These are phyloP conservation scores for Monosporascus ibericus DNA, from an alignment of 2,329 filamentous ascomycete genomes.

Conservation along the genomic window DNA sequence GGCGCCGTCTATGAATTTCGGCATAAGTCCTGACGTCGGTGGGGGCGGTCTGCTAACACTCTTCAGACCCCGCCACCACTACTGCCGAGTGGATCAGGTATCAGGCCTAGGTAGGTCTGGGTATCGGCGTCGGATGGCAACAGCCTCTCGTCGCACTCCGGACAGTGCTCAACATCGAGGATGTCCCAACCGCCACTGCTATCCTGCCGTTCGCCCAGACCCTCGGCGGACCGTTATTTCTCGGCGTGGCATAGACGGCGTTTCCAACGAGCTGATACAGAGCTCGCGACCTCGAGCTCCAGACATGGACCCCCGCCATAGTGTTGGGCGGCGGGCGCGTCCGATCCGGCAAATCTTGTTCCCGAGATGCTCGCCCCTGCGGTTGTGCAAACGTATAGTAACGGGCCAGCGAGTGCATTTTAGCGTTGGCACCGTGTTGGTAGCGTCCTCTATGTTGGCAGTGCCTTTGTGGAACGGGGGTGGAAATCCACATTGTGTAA, in stretches of 20 bases:
- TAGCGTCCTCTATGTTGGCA: too few relatives aligned
- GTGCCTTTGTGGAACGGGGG: too few relatives aligned
- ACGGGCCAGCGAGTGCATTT: too few relatives aligned
- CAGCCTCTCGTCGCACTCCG: slow-evolving; percentile 43
- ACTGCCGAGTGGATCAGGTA: too few relatives aligned
- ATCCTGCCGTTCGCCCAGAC: slow-evolving; percentile 54
- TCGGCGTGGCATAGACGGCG: slow-evolving; percentile 50
- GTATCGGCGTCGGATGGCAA: slow-evolving; percentile 37
- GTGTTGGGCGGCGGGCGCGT: too few relatives aligned
- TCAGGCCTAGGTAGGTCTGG: slow-evolving; percentile 13
- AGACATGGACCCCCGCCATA: too few relatives aligned
- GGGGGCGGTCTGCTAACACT: slow-evolving; percentile 16
- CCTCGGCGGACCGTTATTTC: slow-evolving; percentile 52
- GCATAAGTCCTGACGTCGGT: slow-evolving; percentile 27
- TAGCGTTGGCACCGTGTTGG: too few relatives aligned
- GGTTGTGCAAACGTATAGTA: too few relatives aligned
- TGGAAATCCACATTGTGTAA: too few relatives aligned
- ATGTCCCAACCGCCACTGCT: slow-evolving; percentile 50
- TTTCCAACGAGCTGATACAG: slow-evolving; percentile 27
- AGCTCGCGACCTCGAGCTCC: too few relatives aligned
- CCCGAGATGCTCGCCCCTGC: too few relatives aligned
- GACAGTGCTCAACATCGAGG: slow-evolving; percentile 43
- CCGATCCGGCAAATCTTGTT: too few relatives aligned
- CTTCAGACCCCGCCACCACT: background rate
- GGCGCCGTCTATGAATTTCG: slow-evolving; percentile 32